Evolutionary conservation across 805 yeast genomes (phyloP).

Genomic region (Nakazawaea ambrosiae): DNA sequence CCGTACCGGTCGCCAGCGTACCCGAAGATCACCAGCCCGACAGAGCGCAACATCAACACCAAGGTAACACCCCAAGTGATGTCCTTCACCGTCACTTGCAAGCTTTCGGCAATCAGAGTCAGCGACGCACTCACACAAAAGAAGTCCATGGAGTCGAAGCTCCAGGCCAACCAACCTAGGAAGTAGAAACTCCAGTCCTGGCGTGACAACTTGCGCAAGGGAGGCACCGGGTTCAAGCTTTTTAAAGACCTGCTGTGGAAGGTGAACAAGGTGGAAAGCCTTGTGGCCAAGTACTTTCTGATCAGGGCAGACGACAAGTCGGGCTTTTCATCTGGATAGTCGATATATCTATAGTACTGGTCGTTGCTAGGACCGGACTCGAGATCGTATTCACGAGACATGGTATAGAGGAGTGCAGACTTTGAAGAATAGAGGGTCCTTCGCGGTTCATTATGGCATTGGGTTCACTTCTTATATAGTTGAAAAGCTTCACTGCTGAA

Average conservation of each 20-base stretch:
- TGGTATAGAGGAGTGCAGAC: too few relatives aligned
- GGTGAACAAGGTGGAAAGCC: slow-evolving; percentile 12
- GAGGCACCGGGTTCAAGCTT: slow-evolving; percentile 45
- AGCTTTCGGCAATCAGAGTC: slow-evolving; percentile 30
- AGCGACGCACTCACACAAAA: slow-evolving; percentile 40
- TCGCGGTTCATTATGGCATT: too few relatives aligned
- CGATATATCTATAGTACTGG: neutral
- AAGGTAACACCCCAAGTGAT: slow-evolving; percentile 40
- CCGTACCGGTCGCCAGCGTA: slow-evolving; percentile 43
- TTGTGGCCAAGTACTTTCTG: slow-evolving; percentile 8
- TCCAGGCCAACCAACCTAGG: slow-evolving; percentile 44
- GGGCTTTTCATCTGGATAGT: slow-evolving; percentile 8
- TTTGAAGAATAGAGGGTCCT: neutral
- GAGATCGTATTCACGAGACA: neutral
- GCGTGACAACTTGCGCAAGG: slow-evolving; percentile 33
- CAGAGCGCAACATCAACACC: slow-evolving; percentile 51
- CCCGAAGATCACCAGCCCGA: slow-evolving; percentile 48
- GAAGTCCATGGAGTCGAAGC: slow-evolving; percentile 49
- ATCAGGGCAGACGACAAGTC: slow-evolving; percentile 11
- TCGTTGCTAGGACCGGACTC: too few relatives aligned
- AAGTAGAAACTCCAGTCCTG: slow-evolving; percentile 41
- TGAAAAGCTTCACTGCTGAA: too few relatives aligned
- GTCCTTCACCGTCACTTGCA: slow-evolving; percentile 30
- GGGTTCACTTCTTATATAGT: too few relatives aligned
- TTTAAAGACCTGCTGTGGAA: slow-evolving; percentile 7